Percentiles rank a stretch among this genome's conserved stretches.
Evolutionary conservation across 2,329 filamentous ascomycete species (phyloP).

Genomic region (Massarina eburnea): DNA sequence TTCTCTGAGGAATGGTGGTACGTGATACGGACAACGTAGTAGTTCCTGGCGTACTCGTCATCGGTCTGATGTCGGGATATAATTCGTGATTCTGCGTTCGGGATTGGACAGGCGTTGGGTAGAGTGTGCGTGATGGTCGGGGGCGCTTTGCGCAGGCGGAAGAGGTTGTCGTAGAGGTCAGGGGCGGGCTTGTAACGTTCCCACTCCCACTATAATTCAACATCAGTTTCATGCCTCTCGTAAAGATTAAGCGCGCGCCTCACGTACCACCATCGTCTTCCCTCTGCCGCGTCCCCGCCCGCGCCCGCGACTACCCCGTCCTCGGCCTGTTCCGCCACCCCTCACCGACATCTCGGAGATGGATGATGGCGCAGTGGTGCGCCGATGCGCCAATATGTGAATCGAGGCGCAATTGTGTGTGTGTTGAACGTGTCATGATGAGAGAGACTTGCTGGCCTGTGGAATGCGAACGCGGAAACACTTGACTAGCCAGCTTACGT

Average conservation of each 20-base stretch:
- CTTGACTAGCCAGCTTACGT: too few relatives aligned
- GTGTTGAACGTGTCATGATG: constrained; percentile 9
- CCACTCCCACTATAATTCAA: constrained; percentile 27
- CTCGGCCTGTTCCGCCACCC: constrained; percentile 17
- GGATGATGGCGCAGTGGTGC: background rate
- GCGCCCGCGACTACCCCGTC: constrained; percentile 16
- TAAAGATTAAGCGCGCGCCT: background rate
- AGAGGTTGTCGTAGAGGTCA: constrained; percentile 32
- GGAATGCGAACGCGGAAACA: too few relatives aligned
- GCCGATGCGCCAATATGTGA: background rate
- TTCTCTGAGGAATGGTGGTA: constrained; percentile 4
- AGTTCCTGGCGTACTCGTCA: constrained; percentile 23
- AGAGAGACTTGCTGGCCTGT: background rate
- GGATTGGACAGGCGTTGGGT: constrained; percentile 28
- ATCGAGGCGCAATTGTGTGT: background rate
- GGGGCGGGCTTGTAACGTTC: constrained; percentile 30
- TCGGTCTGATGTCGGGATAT: constrained; percentile 30
- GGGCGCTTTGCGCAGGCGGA: constrained; percentile 29
- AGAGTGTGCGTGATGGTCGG: constrained; percentile 27
- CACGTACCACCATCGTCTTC: constrained; percentile 19
- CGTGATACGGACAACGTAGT: constrained; percentile 27
- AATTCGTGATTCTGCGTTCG: constrained; percentile 31
- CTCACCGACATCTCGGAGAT: constrained; percentile 24
- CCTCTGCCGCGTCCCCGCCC: constrained; percentile 19
- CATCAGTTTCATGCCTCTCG: background rate